Evolutionary conservation across 371 early-diverging fungal genomes (phyloP), one percentile per base, ranked within the genome.

Genomic region (Mycotypha africana): DNA sequence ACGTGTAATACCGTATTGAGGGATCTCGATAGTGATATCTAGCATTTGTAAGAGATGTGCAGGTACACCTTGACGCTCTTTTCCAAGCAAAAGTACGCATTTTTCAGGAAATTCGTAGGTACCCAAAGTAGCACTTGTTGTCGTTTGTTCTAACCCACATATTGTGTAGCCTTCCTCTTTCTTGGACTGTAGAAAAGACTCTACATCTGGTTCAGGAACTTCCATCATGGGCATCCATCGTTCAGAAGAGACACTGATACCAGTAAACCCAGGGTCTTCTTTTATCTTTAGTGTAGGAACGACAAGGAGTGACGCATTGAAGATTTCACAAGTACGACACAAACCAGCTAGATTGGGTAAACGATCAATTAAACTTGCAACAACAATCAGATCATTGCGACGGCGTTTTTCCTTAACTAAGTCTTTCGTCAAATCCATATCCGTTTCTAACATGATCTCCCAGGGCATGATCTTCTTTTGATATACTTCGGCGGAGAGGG

Each of bases 141-240:
- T 79, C 1, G 82, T 82, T 57, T 84, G 85, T 49, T 84, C 85
- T n/a, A 84, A 51, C 17, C 82, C 85, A 36, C 79, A 67, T n/a
- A 82, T 44, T 2, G 67, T 45, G 38, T 81, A 84, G 4, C 83
- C 83, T 47, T 71, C 62, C 6, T 61, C 48, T 50, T 80, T 82
- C 49, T 76, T 77, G 16, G 51, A 33, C 21, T 62, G 24, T 25
- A 84, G 52, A 38, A 63, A 84, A 2, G 24, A 39, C 4, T 49
- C 51, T 7, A 84, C 54, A 26, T 77, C 76, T 0, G 26, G 25
- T 43, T 69, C 73, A 1, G 48, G 16, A 0, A 80, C 80, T 53
- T 79, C 66, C n/a, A 47, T 35, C 66, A 82, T 78, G 1, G 81
- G 84, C 78, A 78, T 72, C 85, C 85, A 84, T 40, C 65, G 65